phyloP scores from a whole-genome alignment of 345 rosid genomes.

The Gossypium turneri region DNA sequence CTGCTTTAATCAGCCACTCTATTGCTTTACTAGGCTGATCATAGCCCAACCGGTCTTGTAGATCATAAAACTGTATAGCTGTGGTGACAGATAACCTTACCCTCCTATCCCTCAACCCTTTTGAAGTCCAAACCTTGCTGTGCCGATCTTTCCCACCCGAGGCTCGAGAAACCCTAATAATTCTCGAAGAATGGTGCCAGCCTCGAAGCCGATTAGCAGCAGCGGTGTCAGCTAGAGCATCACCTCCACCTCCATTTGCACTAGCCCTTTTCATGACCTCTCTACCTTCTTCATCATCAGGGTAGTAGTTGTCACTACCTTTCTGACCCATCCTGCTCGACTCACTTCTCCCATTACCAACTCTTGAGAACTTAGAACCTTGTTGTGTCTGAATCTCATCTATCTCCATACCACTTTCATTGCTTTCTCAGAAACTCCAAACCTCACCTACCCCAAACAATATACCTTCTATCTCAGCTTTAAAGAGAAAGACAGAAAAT shows the following conservation, averaged over 20 bases:
- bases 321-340: constrained; percentile 34
- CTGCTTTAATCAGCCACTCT: constrained; percentile 88
- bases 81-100: constrained; percentile 87
- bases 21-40: constrained; percentile 98
- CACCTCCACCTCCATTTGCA: constrained; percentile 22
- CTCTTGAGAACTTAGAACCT: constrained; percentile 53
- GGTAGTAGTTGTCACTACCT: constrained; percentile 27
- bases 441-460: constrained; percentile 3
- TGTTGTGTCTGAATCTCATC: constrained; percentile 68
- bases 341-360: constrained; percentile 42
- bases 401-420: constrained; percentile 85
- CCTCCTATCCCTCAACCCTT: constrained; percentile 85
- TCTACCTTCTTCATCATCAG: constrained; percentile 53
- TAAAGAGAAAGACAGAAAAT: constrained; percentile 9
- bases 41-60: constrained; percentile 88
- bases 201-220: constrained; percentile 42
- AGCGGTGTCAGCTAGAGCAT: neutral
- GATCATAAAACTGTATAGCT: constrained; percentile 89
- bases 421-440: constrained; percentile 34
- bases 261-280: constrained; percentile 39
- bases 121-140: constrained; percentile 95
- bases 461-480: neutral
- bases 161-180: constrained; percentile 93
- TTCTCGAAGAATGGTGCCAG: constrained; percentile 76
- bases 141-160: constrained; percentile 98